Base-by-base conservation (phyloP, 2,329 filamentous ascomycete genomes). In the Colletotrichum australisinense region DNA sequence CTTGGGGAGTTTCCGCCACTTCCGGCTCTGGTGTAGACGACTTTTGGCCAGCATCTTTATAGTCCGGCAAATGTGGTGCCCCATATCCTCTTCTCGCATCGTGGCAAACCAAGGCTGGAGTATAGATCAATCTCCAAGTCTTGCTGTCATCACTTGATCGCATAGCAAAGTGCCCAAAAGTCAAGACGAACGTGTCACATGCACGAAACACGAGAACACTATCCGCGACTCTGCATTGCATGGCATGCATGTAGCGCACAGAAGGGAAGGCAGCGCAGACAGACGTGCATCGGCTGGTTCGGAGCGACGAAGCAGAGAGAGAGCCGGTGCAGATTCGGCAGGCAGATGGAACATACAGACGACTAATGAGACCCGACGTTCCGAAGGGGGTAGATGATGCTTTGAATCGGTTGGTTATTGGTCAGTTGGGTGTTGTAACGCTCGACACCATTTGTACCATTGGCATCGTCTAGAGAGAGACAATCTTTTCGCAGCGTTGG, bases 281-380 rank as follows among this genome's bases (percentile, higher is more conserved):
- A 60, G 12, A 24, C 53, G 26, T 60, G 53, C 66, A 35, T 65
- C 59, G 67, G 66, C 55, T 70, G 60, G 55, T 60, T 64, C 67
- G 55, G 67, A 46, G 14, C 22, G 11, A 19, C 38, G 19, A 30
- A 28, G 30, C 42, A 28, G 16, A 35, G 9, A 5, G 19, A 28
- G 26, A 16, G 24, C 14, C 5, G 22, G 26, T 5, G 30, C 19
- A 12, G 63, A 65, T 55, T 52, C 52, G 63, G 32, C 52, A 56
- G 32, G 32, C 49, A 24, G 63, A 64, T 53, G 46, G 30, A 49
- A 49, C 52, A 56, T 5, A 24, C 30, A 24, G 28, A 28, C 16
- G 5, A 19, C 63, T 52, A 65, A 56, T 65, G 52, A 32, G 16
- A 9, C n/a, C 6, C 14, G 14, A 26, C 28, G 2, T 42, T 6